Evolutionary conservation across 441 rosid species (phyloP), one percentile per base, ranked within the genome.

Genomic region (Geranium incanum): DNA sequence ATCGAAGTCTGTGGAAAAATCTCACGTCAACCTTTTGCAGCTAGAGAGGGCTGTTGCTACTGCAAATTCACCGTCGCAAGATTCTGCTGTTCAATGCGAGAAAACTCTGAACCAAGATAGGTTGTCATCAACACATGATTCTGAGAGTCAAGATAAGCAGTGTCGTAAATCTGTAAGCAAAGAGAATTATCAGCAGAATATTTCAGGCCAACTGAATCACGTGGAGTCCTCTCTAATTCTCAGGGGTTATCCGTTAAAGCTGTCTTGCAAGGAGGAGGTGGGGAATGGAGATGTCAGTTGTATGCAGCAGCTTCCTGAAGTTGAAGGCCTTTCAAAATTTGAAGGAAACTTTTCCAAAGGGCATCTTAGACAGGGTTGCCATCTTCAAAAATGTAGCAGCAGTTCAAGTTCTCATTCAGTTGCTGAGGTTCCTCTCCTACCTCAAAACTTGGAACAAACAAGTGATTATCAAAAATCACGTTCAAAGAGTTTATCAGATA

Each of bases 331-430:
- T 68, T 77, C 79, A 18, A 79, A 81, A 67, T 75, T 82, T n/a
- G 89, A 83, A 60, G 71, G 1, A 71, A 78, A 68, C 73, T 13
- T 70, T 4, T 6, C 75, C 38, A 33, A 71, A 63, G 79, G 68
- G 48, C 70, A 41, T 76, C 65, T 66, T 60, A 70, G 83, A 71
- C 90, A 84, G 67, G 87, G 81, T 76, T 81, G 83, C 75, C 75
- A 77, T 72, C 86, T 87, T 71, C 80, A 66, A 70, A 94, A 86
- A 79, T 88, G 98, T 77, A 82, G 69, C 71, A 79, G 78, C 69
- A 45, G 76, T 70, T 52, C 91, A 74, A 80, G 72, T 78, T 68
- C 82, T 81, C 36, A 67, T 36, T 48, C 85, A 21, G 77, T 73
- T 4, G 57, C 87, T 2, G 88, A 77, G 84, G 84, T 79, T 71